Evolutionary conservation across 2,329 filamentous ascomycete species (phyloP).

Genomic region (Pseudocercospora fuligena): DNA sequence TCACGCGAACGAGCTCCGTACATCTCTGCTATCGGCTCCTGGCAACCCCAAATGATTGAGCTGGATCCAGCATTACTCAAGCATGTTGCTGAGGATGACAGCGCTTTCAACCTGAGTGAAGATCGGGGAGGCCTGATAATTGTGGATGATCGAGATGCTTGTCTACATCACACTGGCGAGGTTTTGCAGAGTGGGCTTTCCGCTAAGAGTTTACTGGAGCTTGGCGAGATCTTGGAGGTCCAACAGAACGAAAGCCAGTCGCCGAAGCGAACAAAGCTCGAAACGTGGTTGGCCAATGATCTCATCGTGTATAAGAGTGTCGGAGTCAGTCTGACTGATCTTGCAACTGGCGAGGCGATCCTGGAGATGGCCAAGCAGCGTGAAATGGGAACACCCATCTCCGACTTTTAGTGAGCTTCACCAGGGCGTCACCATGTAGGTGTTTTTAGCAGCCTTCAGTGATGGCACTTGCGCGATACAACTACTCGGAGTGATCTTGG

Average conservation of each 20-base stretch:
- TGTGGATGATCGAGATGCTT: conserved; percentile 45
- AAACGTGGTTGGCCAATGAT: conserved; percentile 36
- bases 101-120: background rate
- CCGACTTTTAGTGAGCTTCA: conserved; percentile 13
- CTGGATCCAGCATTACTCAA: conserved; percentile 51
- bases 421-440: background rate
- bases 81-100: conserved; percentile 18
- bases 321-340: conserved; percentile 57
- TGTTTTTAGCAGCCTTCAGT: background rate
- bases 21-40: conserved; percentile 40
- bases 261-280: conserved; percentile 15
- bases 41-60: conserved; percentile 53
- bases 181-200: conserved; percentile 48
- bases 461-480: background rate
- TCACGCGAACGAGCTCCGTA: conserved; percentile 28
- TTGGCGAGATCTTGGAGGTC: conserved; percentile 46
- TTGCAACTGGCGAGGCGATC: conserved; percentile 39
- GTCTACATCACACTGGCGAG: conserved; percentile 54
- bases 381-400: conserved; percentile 17
- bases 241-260: conserved; percentile 8
- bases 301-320: conserved; percentile 58
- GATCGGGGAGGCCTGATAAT: conserved; percentile 23
- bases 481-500: background rate
- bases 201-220: conserved; percentile 47
- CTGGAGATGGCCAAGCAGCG: conserved; percentile 21